A percentile compares a stretch with the other conserved stretches of the same genome.
phyloP scores from a whole-genome alignment of 1,284 basidiomycete species.

The Tranzscheliella williamsii region DNA sequence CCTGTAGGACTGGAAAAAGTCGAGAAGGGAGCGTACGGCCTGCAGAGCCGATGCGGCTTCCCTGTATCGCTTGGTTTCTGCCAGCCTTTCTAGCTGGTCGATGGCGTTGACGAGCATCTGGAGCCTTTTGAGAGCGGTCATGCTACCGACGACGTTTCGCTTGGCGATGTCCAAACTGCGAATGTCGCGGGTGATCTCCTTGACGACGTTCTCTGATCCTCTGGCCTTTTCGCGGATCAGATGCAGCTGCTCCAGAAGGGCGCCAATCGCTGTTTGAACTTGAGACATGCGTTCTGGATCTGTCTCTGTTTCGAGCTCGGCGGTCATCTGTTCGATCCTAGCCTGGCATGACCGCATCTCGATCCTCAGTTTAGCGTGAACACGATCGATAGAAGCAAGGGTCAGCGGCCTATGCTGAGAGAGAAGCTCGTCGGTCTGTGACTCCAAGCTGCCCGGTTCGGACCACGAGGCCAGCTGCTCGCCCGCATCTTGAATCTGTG shows the following conservation, averaged over 20 bases:
- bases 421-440: slow-evolving; percentile 25
- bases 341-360: slow-evolving; percentile 20
- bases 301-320: slow-evolving; percentile 28
- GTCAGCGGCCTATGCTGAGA: slow-evolving; percentile 10
- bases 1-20: slow-evolving; percentile 48
- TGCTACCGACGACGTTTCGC: slow-evolving; percentile 76
- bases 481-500: not conserved
- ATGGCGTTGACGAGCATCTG: slow-evolving; percentile 64
- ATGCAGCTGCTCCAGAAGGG: slow-evolving; percentile 84
- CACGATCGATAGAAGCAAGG: slow-evolving; percentile 18
- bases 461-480: not conserved
- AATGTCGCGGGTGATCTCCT: slow-evolving; percentile 94
- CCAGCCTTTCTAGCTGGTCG: slow-evolving; percentile 51
- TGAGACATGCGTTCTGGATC: slow-evolving; percentile 36
- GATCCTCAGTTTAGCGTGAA: slow-evolving; percentile 20
- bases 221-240: slow-evolving; percentile 80
- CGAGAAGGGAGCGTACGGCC: slow-evolving; percentile 52
- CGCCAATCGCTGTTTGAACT: slow-evolving; percentile 24
- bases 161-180: slow-evolving; percentile 92
- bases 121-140: slow-evolving; percentile 85
- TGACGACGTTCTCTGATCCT: slow-evolving; percentile 85
- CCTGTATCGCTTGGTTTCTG: slow-evolving; percentile 42
- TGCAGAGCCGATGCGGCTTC: slow-evolving; percentile 55
- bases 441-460: slow-evolving; percentile 7
- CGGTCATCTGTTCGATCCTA: slow-evolving; percentile 12